Evolutionary conservation across 2,329 filamentous ascomycete species (phyloP), one percentile per base, ranked within the genome.

Genomic region (Fusarium redolens): DNA sequence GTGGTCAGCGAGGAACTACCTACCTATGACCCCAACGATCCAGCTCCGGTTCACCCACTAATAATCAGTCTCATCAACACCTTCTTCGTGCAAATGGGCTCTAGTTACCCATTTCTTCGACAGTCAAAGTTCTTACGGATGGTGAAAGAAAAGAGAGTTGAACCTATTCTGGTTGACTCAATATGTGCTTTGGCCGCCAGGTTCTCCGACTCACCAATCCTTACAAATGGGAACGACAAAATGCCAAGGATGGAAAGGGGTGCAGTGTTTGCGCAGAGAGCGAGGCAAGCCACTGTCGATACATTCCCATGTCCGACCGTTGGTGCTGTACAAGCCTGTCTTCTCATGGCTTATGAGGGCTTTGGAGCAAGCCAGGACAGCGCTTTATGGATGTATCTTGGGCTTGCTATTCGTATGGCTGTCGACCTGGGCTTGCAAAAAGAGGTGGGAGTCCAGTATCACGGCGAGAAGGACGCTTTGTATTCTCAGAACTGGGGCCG

Each of bases 351-450:
- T 0, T 97, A 97, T 78, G 94, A 97, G 74, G 92, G 95, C 47
- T 97, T 97, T 75, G 95, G 94, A 2, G 93, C 93, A 15, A 93
- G 94, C 73, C 93, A 95, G 75, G 95, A 97, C 78, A 97, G 94
- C 79, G 93, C 94, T 1, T 82, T 97, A 11, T 97, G 95, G 94
- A 97, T 97, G 94, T 97, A 97, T 78, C 86, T 97, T 3, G 95
- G 94, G 0, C 91, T 96, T 57, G 92, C 94, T 1, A 97, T 97
- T 68, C 91, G 94, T 18, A 93, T 95, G 90, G 92, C 92, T 1
- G 89, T 93, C 68, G 92, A 95, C 77, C 82, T 97, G 14, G 94
- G 95, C 1, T 86, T 97, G 72, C 93, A 96, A 74, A 97, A 95
- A 72, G 86, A 93, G 20, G 92, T 95, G 71, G 94, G 94, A 0